Conservation (phyloP, 108 stramenopile genomes). For the Fistulifera solaris region DNA sequence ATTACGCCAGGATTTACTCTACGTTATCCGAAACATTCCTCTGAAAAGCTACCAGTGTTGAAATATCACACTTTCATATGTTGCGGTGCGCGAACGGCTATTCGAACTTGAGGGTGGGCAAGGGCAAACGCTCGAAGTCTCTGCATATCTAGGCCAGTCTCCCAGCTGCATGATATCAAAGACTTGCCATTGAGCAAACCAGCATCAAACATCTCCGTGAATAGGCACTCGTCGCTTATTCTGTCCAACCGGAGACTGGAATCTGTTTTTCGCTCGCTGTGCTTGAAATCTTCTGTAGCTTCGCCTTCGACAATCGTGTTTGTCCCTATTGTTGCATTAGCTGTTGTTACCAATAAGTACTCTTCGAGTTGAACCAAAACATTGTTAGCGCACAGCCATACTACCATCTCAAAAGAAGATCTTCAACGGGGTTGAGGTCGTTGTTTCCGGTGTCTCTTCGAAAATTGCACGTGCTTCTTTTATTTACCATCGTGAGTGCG, state of each 20-base stretch:
- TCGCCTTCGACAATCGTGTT: neutral
- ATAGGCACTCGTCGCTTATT: neutral
- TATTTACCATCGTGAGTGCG: neutral
- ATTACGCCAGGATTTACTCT: no score
- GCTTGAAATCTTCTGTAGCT: neutral
- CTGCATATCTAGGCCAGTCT: neutral
- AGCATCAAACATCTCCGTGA: neutral
- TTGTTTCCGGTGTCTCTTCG: no score
- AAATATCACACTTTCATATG: neutral
- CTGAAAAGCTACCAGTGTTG: no score
- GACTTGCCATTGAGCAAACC: neutral
- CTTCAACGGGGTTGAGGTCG: constrained; percentile 19
- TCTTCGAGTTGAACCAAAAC: constrained; percentile 51
- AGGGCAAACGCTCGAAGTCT: constrained; percentile 2
- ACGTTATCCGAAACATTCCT: no score
- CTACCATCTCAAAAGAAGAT: constrained; percentile 48
- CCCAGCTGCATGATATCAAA: constrained; percentile 1
- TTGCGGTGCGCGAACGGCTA: neutral
- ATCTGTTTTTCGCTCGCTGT: neutral
- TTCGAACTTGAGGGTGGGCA: neutral
- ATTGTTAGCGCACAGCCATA: constrained; percentile 51
- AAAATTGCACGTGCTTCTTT: constrained; percentile 4
- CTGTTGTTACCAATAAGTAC: constrained; percentile 23
- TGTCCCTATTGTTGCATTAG: neutral
- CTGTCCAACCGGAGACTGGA: neutral